These are phyloP conservation scores for Talaromyces sp. DNA, from an alignment of 2,329 filamentous ascomycete species.

Conservation along the genomic window DNA sequence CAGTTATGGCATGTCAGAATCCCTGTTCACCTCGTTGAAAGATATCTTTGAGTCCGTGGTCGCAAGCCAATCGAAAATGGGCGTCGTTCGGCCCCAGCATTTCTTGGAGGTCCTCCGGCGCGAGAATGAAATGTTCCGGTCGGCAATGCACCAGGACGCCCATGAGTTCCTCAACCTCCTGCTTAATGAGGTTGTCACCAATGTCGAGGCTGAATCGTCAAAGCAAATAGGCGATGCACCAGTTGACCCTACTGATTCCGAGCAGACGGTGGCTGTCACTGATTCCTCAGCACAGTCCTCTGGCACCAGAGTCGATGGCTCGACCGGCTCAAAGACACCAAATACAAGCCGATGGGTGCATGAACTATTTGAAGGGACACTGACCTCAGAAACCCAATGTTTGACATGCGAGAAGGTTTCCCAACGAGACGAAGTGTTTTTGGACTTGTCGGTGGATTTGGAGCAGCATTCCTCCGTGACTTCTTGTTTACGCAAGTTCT, in stretches of 20 bases:
- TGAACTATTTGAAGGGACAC: conserved; percentile 88
- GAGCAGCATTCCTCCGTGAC: conserved; percentile 95
- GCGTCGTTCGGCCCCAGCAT: conserved; percentile 84
- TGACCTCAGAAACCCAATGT: conserved; percentile 95
- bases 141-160: conserved; percentile 96
- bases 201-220: conserved; percentile 76
- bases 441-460: conserved; percentile 92
- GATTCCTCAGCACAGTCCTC: conserved; percentile 28
- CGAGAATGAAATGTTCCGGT: conserved; percentile 95
- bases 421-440: conserved; percentile 88
- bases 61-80: conserved; percentile 72
- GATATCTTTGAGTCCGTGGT: conserved; percentile 93
- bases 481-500: conserved; percentile 91
- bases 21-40: conserved; percentile 87
- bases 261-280: conserved; percentile 43
- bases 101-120: conserved; percentile 90
- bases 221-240: conserved; percentile 41
- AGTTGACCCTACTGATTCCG: conserved; percentile 38
- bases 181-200: conserved; percentile 91
- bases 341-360: conserved; percentile 86
- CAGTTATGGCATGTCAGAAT: conserved; percentile 88
- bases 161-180: conserved; percentile 95
- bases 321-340: conserved; percentile 45
- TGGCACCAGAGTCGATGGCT: conserved; percentile 17
- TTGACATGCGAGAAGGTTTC: conserved; percentile 94